Conservation (phyloP, 306 rosid species). For the Castanopsis chinensis region DNA sequence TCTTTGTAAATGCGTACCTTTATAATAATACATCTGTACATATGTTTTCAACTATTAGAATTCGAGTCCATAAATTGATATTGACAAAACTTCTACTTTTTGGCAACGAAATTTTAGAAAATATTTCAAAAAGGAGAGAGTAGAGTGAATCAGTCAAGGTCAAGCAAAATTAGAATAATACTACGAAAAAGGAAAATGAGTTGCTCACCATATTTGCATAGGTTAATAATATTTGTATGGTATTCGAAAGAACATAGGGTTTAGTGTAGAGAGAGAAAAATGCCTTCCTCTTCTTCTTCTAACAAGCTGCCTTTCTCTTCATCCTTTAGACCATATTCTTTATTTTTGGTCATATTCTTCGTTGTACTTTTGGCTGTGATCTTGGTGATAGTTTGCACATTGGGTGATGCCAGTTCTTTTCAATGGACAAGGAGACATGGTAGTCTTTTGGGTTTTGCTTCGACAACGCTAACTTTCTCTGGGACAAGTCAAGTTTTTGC, state of each 20-base stretch:
- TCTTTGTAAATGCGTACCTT: too few species aligned
- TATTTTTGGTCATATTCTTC: conserved; percentile 4
- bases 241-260: neutral
- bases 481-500: neutral
- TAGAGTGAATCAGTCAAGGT: too few species aligned
- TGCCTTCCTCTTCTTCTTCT: neutral
- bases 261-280: neutral
- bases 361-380: conserved; percentile 2
- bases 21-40: too few species aligned
- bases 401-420: neutral
- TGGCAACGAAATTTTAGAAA: too few species aligned
- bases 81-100: too few species aligned
- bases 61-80: too few species aligned
- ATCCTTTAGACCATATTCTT: neutral
- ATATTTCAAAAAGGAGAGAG: too few species aligned
- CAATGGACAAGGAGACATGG: conserved; percentile 22
- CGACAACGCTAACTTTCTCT: too few species aligned
- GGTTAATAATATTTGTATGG: too few species aligned
- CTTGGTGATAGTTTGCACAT: conserved; percentile 5
- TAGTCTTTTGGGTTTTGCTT: neutral
- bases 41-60: too few species aligned
- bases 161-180: neutral
- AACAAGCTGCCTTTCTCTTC: conserved; percentile 8
- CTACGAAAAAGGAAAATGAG: neutral
- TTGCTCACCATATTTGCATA: neutral